Percentiles rank a stretch among this genome's conserved stretches.
These are phyloP conservation scores for Komagataea norvegica DNA, from an alignment of 1,139 yeast genomes.

Conservation along the genomic window DNA sequence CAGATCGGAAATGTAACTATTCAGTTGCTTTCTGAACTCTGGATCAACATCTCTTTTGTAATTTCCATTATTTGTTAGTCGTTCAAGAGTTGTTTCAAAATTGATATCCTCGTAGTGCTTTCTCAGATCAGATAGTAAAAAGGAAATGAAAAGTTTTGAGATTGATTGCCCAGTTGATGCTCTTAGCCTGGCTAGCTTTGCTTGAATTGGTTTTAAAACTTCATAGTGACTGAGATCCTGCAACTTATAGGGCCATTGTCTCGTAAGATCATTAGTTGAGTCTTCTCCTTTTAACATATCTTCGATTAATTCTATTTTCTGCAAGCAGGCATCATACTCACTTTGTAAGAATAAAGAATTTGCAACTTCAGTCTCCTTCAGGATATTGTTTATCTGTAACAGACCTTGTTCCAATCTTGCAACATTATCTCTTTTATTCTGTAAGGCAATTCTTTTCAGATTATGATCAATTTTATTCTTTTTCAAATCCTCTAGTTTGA, in stretches of 20 bases:
- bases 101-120: constrained; percentile 49
- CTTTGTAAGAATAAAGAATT: constrained; percentile 42
- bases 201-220: constrained; percentile 53
- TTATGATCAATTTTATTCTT: constrained; percentile 49
- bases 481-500: constrained; percentile 41
- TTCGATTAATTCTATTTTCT: constrained; percentile 53
- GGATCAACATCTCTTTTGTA: constrained; percentile 24
- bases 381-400: constrained; percentile 54
- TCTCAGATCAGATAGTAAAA: constrained; percentile 57
- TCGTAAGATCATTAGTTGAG: constrained; percentile 14
- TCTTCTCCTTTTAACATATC: constrained; percentile 49
- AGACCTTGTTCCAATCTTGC: constrained; percentile 59
- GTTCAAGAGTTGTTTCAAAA: constrained; percentile 44
- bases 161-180: constrained; percentile 65
- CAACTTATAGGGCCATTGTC: constrained; percentile 43
- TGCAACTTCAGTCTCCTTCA: constrained; percentile 50
- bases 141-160: constrained; percentile 49
- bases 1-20: constrained; percentile 48
- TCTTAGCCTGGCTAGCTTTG: constrained; percentile 46
- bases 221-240: constrained; percentile 51
- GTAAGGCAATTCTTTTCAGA: constrained; percentile 44
- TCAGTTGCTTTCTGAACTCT: constrained; percentile 37
- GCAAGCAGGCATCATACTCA: constrained; percentile 43
- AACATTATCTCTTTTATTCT: constrained; percentile 55
- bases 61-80: constrained; percentile 33